phyloP scores from a whole-genome alignment of 306 rosid species.

The Corylus heterophylla region DNA sequence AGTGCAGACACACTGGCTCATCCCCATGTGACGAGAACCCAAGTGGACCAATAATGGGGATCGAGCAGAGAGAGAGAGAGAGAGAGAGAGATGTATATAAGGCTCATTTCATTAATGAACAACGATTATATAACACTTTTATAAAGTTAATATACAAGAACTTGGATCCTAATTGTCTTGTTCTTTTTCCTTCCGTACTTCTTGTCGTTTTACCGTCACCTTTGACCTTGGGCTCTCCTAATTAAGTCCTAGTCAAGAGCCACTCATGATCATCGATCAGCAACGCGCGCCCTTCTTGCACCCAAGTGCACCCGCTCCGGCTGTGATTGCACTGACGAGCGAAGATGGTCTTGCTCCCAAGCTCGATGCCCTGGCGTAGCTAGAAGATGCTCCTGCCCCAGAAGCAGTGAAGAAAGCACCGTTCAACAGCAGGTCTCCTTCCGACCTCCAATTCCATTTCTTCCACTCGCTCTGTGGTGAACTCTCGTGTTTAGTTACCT shows the following conservation, averaged over 20 bases:
- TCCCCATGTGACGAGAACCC: not conserved
- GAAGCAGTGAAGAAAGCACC: slow-evolving; percentile 82
- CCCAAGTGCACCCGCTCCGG: slow-evolving; percentile 61
- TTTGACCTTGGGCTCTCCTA: not conserved
- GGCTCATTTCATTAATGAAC: not conserved
- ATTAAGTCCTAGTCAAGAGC: too few relatives aligned
- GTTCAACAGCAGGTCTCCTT: slow-evolving; percentile 72
- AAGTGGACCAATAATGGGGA: not conserved
- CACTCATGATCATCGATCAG: slow-evolving; percentile 48
- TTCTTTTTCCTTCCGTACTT: not conserved
- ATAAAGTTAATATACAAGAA: slow-evolving; percentile 31
- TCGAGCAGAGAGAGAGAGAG: not conserved
- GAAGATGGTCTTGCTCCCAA: slow-evolving; percentile 76
- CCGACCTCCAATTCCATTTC: slow-evolving; percentile 92
- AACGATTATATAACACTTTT: slow-evolving; percentile 15
- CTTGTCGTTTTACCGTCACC: slow-evolving; percentile 21
- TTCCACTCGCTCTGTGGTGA: slow-evolving; percentile 61
- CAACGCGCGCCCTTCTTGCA: slow-evolving; percentile 74
- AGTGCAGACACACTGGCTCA: not conserved
- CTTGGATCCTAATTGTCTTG: slow-evolving; percentile 26
- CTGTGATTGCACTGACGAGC: slow-evolving; percentile 61
- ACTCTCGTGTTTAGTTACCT: slow-evolving; percentile 73
- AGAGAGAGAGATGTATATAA: too few relatives aligned
- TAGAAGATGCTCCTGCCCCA: slow-evolving; percentile 75
- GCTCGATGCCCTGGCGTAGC: slow-evolving; percentile 83